These are phyloP conservation scores for Barnettozyma pratensis DNA, from an alignment of 805 yeast genomes.

Conservation along the genomic window DNA sequence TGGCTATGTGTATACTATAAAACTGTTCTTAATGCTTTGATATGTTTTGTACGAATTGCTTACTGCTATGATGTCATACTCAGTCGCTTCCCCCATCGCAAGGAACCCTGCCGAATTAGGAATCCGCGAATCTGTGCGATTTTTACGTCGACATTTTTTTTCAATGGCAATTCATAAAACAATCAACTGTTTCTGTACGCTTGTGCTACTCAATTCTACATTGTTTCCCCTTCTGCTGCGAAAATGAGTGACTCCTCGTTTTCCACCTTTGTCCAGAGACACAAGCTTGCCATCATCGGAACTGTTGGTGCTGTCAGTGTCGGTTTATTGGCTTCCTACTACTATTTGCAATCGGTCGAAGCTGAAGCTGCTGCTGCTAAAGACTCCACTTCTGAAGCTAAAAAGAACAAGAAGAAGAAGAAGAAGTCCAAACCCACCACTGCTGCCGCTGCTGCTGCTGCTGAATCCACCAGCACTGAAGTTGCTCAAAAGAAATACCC, in stretches of 20 bases:
- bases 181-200: too few relatives aligned
- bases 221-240: not conserved
- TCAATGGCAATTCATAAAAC: too few relatives aligned
- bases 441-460: conserved; percentile 18
- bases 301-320: conserved; percentile 60
- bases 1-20: conserved; percentile 1
- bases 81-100: too few relatives aligned
- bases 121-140: too few relatives aligned
- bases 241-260: conserved; percentile 9
- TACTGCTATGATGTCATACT: too few relatives aligned
- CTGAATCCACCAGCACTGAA: conserved; percentile 16
- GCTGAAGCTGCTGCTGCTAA: conserved; percentile 11
- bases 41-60: not conserved
- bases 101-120: too few relatives aligned
- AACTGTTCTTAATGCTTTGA: not conserved
- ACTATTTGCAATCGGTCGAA: conserved; percentile 38
- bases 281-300: conserved; percentile 60
- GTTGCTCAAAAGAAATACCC: conserved; percentile 37
- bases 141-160: too few relatives aligned
- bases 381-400: conserved; percentile 9
- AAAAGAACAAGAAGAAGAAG: conserved; percentile 37
- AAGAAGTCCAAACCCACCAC: conserved; percentile 31
- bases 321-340: conserved; percentile 55
- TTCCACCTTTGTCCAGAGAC: conserved; percentile 24
- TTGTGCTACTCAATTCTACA: too few relatives aligned